Percentiles rank a stretch among this genome's conserved stretches.
These are phyloP conservation scores for Corynespora cassiicola DNA, from an alignment of 2,329 filamentous ascomycete species.

Conservation along the genomic window DNA sequence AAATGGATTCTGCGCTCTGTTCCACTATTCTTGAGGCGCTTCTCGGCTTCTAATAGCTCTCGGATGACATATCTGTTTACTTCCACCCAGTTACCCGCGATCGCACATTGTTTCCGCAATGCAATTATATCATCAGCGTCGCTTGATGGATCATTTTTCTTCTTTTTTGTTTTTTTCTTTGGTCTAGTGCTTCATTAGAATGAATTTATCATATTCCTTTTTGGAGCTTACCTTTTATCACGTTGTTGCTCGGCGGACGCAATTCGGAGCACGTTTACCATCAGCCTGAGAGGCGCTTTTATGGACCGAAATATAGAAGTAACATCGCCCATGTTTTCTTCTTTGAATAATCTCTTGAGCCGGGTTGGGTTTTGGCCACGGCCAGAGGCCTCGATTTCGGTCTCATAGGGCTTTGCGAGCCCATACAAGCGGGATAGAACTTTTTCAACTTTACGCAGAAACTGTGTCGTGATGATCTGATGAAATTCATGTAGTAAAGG, in stretches of 20 bases:
- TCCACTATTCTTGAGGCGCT: neutral
- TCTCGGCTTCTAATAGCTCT: constrained; percentile 6
- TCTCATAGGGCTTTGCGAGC: neutral
- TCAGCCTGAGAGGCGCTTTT: neutral
- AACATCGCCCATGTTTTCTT: neutral
- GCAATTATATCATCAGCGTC: neutral
- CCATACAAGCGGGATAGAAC: neutral
- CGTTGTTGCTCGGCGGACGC: neutral
- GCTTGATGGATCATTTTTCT: too few relatives aligned
- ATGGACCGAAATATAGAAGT: neutral
- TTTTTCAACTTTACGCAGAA: neutral
- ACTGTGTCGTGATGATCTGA: neutral
- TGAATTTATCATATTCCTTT: constrained; percentile 1
- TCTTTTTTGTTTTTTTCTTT: constrained; percentile 1
- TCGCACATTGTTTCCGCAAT: constrained; percentile 3
- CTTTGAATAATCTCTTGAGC: neutral
- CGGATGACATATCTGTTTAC: constrained; percentile 9
- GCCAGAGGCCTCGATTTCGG: too few relatives aligned
- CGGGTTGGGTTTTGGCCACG: too few relatives aligned
- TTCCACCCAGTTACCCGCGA: constrained; percentile 8
- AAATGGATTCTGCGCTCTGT: neutral
- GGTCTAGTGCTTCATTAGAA: neutral
- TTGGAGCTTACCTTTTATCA: neutral
- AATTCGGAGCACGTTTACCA: neutral
- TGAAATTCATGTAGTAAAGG: neutral